phyloP scores from a whole-genome alignment of 2,329 filamentous ascomycete species.

The Curvularia verruculosa region DNA sequence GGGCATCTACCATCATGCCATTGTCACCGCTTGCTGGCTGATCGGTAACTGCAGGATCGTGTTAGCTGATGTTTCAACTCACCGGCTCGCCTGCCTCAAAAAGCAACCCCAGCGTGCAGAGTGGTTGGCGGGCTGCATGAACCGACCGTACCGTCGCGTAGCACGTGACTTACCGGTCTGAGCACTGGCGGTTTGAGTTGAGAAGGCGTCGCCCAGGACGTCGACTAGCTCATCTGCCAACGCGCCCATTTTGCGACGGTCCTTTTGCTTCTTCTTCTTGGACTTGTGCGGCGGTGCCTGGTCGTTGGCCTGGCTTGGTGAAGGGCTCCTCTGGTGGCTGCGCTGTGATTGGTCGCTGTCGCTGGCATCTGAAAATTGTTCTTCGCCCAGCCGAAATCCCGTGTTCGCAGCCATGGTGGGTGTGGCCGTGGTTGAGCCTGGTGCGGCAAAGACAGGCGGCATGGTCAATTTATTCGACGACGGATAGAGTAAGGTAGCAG shows the following conservation, averaged over 20 bases:
- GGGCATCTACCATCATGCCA: slow-evolving; percentile 18
- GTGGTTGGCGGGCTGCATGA: slow-evolving; percentile 1
- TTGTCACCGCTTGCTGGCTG: slow-evolving; percentile 16
- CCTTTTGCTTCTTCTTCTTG: slow-evolving; percentile 23
- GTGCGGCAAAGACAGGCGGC: slow-evolving; percentile 9
- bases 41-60: background rate
- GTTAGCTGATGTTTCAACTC: slow-evolving; percentile 3
- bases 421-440: background rate
- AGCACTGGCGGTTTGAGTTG: slow-evolving; percentile 7
- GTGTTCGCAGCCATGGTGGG: slow-evolving; percentile 8
- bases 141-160: background rate
- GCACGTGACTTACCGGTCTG: slow-evolving; percentile 20
- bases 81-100: background rate
- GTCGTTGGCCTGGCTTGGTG: slow-evolving; percentile 18
- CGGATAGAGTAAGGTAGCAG: slow-evolving; percentile 1
- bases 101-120: slow-evolving; percentile 4
- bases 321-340: slow-evolving; percentile 27
- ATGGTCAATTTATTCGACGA: slow-evolving; percentile 11
- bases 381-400: slow-evolving; percentile 23
- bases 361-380: slow-evolving; percentile 25
- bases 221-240: slow-evolving; percentile 27
- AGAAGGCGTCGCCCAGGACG: slow-evolving; percentile 27
- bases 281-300: slow-evolving; percentile 18
- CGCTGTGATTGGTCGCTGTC: slow-evolving; percentile 34
- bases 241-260: slow-evolving; percentile 30